Conservation (phyloP, 2,329 filamentous ascomycete species). For the Beauveria medogensis region DNA sequence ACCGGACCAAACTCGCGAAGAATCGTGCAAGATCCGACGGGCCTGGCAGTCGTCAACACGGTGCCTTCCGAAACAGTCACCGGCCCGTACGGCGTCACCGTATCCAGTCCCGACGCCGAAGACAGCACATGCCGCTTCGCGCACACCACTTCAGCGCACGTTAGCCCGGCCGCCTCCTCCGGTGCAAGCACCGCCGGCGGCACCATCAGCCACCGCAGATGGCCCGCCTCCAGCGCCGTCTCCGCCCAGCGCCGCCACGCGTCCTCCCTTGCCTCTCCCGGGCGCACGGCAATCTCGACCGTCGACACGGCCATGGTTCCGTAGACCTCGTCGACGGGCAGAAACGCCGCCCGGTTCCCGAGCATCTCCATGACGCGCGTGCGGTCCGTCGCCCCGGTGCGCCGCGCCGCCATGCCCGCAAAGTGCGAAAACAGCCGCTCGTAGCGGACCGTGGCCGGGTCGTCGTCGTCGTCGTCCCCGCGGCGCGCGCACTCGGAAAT, state of each 20-base stretch:
- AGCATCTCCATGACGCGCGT: slow-evolving; percentile 5
- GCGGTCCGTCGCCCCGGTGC: background rate
- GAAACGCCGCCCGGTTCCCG: background rate
- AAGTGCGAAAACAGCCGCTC: slow-evolving; percentile 5
- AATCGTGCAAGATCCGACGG: background rate
- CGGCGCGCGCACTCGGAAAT: background rate
- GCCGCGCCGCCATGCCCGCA: background rate
- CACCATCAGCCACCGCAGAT: background rate
- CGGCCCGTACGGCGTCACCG: background rate
- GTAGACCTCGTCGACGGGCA: slow-evolving; percentile 6
- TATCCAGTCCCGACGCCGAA: background rate
- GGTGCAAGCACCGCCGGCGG: background rate
- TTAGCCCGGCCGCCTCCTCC: background rate
- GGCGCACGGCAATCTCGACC: background rate
- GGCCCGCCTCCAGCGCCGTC: background rate
- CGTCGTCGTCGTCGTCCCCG: background rate
- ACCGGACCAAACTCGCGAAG: background rate
- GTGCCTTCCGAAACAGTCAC: background rate
- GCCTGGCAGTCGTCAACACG: background rate
- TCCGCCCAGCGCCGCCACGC: background rate
- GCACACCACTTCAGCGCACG: background rate
- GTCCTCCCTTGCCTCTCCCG: background rate
- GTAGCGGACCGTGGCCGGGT: background rate
- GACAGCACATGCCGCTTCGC: background rate
- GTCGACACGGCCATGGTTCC: background rate